Base-by-base conservation (phyloP, 495 filamentous ascomycete genomes). In the Rusavskia elegans region DNA sequence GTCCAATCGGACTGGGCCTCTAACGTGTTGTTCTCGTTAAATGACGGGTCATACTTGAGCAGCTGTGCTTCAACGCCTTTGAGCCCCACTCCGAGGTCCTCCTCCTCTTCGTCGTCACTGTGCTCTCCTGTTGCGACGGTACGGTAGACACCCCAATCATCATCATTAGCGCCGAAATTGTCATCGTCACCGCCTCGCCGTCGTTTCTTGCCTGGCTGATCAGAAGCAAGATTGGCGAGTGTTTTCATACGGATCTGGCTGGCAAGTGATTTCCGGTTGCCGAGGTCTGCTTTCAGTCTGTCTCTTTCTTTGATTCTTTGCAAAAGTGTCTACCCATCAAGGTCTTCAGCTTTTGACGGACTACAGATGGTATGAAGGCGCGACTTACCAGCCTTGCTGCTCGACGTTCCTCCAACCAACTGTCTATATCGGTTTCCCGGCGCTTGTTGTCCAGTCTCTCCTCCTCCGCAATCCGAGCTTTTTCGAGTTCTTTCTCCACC, bases 231-330 rank as follows among this genome's bases (percentile, higher is more conserved):
- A 58, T 94, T 95, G 39, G 92, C 93, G n/a, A 98, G 83, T 16
- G 79, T 87, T 68, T 97, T 96, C 92, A 98, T 98, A 29, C 92
- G 85, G 71, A 92, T 88, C 60, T 96, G 92, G 51, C 80, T 87
- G 11, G 93, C 93, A 11, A 96, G 77, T 1, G 89, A 95, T 64
- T 98, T 98, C 55, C 92, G 84, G 63, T 97, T 95, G 25, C 89
- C 87, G 0, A 96, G 75, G 59, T 98, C 92, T 1, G 84, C 83
- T 65, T 92, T 95, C 50, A 96, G 75, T 21, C 92, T 76, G 54
- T 95, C 86, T 29, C 90, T 81, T 53, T 97, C 93, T 64, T 94
- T 94, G 66, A 97, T 90, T 61, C 76, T 85, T 63, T 84, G 78
- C 1, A 98, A 68, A 13, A 89, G 71, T 30, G 70, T 61, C 69